phyloP scores from a whole-genome alignment of 2,329 filamentous ascomycete genomes.

The Pseudogymnoascus sp. region DNA sequence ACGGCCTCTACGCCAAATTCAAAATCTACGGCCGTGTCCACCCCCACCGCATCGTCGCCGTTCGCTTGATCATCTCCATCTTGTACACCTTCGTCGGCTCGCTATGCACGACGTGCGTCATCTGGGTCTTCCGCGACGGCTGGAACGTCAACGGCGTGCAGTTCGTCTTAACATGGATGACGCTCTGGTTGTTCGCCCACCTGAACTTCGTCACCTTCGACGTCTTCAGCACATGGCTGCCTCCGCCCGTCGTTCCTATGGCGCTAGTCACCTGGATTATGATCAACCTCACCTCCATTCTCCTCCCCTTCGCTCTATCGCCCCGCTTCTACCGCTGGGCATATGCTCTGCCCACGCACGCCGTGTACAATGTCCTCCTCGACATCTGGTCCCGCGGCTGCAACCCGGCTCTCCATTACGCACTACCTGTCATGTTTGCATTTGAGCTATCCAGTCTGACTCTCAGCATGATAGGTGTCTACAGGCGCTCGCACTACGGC shows the following conservation, averaged over 20 bases:
- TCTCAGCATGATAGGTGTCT: conserved; percentile 24
- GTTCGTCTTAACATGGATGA: conserved; percentile 49
- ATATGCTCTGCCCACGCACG: conserved; percentile 55
- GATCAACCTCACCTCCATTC: conserved; percentile 51
- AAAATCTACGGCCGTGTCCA: conserved; percentile 20
- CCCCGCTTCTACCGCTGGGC: conserved; percentile 53
- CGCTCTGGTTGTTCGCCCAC: conserved; percentile 52
- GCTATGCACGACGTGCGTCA: conserved; percentile 32
- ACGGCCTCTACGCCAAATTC: conserved; percentile 23
- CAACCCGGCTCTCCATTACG: conserved; percentile 30
- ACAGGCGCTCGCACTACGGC: conserved; percentile 26
- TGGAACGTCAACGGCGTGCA: conserved; percentile 43
- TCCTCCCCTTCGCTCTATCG: conserved; percentile 50
- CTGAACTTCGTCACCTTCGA: conserved; percentile 37
- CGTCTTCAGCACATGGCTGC: conserved; percentile 28
- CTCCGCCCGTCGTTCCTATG: conserved; percentile 33
- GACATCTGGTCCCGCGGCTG: conserved; percentile 37
- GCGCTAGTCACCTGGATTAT: conserved; percentile 51
- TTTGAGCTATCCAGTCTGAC: conserved; percentile 26
- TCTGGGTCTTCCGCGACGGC: conserved; percentile 37
- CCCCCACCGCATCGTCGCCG: conserved; percentile 21
- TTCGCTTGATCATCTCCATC: conserved; percentile 24
- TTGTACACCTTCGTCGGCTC: conserved; percentile 30
- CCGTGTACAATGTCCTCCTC: conserved; percentile 37
- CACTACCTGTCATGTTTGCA: conserved; percentile 35